Base-by-base conservation (phyloP, 345 rosid genomes). In the Clausena lansium region DNA sequence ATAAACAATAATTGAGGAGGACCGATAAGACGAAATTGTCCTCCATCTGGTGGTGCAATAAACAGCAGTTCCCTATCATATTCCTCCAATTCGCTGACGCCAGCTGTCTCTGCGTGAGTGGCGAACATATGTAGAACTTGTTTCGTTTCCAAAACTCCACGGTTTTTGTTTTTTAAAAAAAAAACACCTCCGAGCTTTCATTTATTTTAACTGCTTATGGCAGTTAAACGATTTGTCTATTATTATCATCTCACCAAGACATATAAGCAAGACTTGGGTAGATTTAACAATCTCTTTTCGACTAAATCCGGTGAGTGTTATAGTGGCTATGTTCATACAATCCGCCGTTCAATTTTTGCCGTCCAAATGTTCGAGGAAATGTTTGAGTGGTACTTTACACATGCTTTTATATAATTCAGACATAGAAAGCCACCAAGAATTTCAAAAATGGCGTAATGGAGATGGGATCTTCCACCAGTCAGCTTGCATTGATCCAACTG, bases 381-480 rank as follows among this genome's bases (percentile, higher is more conserved):
- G 78, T 24, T 59, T 52, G 38, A 75, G 5, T 1, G 52, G 24
- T n/a, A 14, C n/a, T 50, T 30, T 39, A 5, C 39, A 62, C 19
- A 3, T 22, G 70, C 13, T 39, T 39, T 39, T 17, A 60, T 17
- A 4, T 22, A 4, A 47, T 47, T 78, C 68, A 78, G 87, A 81
- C 72, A 76, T 66, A 85, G 93, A 81, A 70, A 82, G 68, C 55
- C 39, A 28, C 2, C 77, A 4, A 41, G 89, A 82, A 33, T 92
- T 86, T 78, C 73, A 76, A 28, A 83, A 79, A 72, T 92, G 95
- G 91, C 13, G 72, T 62, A 88, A 91, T 61, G 98, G 97, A 33
- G 95, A 90, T 84, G 97, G 95, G 22, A 70, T 20, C 24, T 83
- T 87, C 78, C 97, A 94, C 79, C 77, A 80, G 55, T 87, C 89